Conservation (phyloP, 331 rosid genomes). For the Acacia pycnantha region DNA sequence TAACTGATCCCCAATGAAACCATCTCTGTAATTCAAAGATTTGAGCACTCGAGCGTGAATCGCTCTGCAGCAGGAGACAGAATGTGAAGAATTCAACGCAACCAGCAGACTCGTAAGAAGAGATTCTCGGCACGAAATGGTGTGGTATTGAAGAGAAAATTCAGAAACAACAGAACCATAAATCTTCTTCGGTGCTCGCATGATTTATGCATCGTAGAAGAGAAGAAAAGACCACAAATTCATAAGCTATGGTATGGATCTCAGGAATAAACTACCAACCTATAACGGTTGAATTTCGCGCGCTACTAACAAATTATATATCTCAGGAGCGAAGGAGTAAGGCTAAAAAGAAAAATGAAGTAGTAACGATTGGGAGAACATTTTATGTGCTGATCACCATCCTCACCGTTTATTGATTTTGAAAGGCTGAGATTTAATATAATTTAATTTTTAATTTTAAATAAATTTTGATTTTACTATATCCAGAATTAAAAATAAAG, state of each 20-base stretch:
- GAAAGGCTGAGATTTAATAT: too few species aligned
- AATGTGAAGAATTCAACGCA: conserved; percentile 39
- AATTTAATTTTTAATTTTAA: too few species aligned
- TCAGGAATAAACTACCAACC: conserved; percentile 8
- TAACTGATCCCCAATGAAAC: conserved; percentile 53
- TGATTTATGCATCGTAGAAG: background rate
- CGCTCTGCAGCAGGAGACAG: conserved; percentile 36
- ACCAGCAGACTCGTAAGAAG: conserved; percentile 33
- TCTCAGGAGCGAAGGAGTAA: background rate
- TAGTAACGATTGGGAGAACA: too few species aligned
- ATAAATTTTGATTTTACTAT: too few species aligned
- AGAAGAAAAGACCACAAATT: background rate
- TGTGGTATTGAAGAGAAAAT: conserved; percentile 20
- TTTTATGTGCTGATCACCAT: too few species aligned
- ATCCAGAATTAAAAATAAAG: too few species aligned
- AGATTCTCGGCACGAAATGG: conserved; percentile 22
- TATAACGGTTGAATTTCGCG: conserved; percentile 6
- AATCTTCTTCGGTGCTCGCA: background rate
- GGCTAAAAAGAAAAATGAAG: too few species aligned
- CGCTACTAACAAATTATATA: background rate
- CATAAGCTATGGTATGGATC: background rate
- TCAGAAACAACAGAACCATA: conserved; percentile 17
- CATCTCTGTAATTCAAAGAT: conserved; percentile 46
- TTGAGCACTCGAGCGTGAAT: conserved; percentile 49
- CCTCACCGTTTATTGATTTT: too few species aligned